phyloP scores from a whole-genome alignment of 208 protist genomes.

The Porcisia hertigi region DNA sequence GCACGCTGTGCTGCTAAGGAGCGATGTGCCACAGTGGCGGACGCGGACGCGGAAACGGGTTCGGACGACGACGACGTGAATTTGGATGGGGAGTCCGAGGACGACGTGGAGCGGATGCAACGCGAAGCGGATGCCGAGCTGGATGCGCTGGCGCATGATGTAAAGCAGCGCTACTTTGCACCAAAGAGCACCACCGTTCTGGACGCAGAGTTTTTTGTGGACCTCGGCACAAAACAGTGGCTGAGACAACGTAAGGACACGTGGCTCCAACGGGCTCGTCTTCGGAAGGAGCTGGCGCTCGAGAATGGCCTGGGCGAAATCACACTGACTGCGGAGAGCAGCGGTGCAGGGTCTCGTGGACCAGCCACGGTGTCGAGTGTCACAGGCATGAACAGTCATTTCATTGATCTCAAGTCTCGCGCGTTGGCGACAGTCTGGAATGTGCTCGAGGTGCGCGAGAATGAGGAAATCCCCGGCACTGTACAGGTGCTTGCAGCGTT shows the following conservation, averaged over 20 bases:
- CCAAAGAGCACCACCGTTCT: slow-evolving; percentile 62
- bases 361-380: not conserved
- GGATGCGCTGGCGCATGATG: slow-evolving; percentile 37
- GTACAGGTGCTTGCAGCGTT: slow-evolving; percentile 72
- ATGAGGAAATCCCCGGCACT: slow-evolving; percentile 42
- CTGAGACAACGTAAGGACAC: slow-evolving; percentile 48
- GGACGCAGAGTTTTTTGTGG: slow-evolving; percentile 74
- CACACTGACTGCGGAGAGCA: not conserved
- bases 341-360: not conserved
- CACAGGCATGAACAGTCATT: slow-evolving; percentile 47
- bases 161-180: slow-evolving; percentile 67
- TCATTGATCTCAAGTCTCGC: slow-evolving; percentile 83
- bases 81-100: slow-evolving; percentile 37
- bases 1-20: not conserved
- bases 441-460: slow-evolving; percentile 79
- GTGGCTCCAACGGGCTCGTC: slow-evolving; percentile 76
- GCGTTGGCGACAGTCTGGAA: slow-evolving; percentile 75
- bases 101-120: slow-evolving; percentile 49
- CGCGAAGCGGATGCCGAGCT: slow-evolving; percentile 61
- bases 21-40: not conserved
- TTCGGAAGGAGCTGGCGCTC: slow-evolving; percentile 71
- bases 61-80: slow-evolving; percentile 35
- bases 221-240: slow-evolving; percentile 44
- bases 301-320: slow-evolving; percentile 25
- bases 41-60: slow-evolving; percentile 34